Conservation (phyloP, 2,329 filamentous ascomycete species). For the Aspergillus terreus region DNA sequence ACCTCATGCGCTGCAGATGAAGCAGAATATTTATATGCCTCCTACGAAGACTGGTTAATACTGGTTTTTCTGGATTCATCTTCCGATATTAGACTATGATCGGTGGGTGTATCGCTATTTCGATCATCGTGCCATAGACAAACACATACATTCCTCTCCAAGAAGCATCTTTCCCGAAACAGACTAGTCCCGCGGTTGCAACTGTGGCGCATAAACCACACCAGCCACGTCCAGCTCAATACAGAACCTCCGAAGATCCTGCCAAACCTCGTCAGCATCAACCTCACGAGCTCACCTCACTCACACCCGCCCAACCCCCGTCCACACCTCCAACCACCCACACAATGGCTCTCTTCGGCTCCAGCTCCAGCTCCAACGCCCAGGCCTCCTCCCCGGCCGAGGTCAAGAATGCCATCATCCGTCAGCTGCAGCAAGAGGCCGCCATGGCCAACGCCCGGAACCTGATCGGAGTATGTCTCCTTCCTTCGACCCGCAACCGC, state of each 20-base stretch:
- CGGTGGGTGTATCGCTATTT: no score
- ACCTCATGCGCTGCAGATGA: no score
- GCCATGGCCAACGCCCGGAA: constrained; percentile 65
- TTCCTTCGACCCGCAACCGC: not conserved
- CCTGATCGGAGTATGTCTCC: constrained; percentile 62
- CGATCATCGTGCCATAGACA: no score
- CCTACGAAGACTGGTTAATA: no score
- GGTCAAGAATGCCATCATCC: constrained; percentile 55
- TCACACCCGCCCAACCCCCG: not conserved
- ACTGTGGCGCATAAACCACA: not conserved
- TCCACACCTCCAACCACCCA: not conserved
- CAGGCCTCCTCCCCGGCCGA: constrained; percentile 25
- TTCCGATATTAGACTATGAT: no score
- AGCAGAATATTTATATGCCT: no score
- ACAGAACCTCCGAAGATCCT: not conserved
- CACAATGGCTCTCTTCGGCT: constrained; percentile 40
- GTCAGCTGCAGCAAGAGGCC: constrained; percentile 61
- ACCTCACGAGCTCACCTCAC: not conserved
- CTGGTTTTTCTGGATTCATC: no score
- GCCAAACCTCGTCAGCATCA: not conserved
- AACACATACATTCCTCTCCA: no score
- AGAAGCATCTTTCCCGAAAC: not conserved
- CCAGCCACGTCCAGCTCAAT: not conserved
- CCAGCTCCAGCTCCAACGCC: constrained; percentile 27
- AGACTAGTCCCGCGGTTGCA: not conserved